Percentiles rank a stretch among this genome's conserved stretches.
Conservation (phyloP, 2,329 filamentous ascomycete species). For the Pseudonectria foliicola region DNA sequence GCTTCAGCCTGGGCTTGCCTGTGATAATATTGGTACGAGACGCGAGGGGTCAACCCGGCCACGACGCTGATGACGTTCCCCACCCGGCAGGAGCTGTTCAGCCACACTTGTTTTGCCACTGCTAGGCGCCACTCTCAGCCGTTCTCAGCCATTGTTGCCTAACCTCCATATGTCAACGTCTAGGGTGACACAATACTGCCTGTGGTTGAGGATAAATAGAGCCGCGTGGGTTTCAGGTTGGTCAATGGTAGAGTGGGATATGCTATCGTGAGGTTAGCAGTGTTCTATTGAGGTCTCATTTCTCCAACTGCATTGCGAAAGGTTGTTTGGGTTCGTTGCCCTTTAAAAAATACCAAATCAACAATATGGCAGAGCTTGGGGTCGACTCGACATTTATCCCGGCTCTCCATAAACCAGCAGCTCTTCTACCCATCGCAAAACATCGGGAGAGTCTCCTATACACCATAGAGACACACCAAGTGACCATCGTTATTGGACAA, state of each 20-base stretch:
- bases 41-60: slow-evolving; percentile 24
- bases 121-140: not conserved
- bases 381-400: slow-evolving; percentile 61
- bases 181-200: too few relatives aligned
- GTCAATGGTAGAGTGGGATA: too few relatives aligned
- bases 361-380: slow-evolving; percentile 48
- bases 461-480: slow-evolving; percentile 72
- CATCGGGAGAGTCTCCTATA: slow-evolving; percentile 77
- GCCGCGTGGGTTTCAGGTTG: too few relatives aligned
- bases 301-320: slow-evolving; percentile 1
- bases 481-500: slow-evolving; percentile 87
- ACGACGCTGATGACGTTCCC: slow-evolving; percentile 33
- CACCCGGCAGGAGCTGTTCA: slow-evolving; percentile 17
- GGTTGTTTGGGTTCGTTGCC: not conserved
- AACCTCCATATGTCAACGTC: too few relatives aligned
- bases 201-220: too few relatives aligned
- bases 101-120: slow-evolving; percentile 22
- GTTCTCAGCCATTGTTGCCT: not conserved
- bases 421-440: slow-evolving; percentile 78
- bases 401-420: slow-evolving; percentile 76
- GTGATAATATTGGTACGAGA: slow-evolving; percentile 23
- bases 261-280: too few relatives aligned
- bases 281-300: too few relatives aligned
- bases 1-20: slow-evolving; percentile 20
- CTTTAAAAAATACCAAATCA: not conserved